Conservation (phyloP, 352 stramenopile genomes). For the Pythium myriotylum region DNA sequence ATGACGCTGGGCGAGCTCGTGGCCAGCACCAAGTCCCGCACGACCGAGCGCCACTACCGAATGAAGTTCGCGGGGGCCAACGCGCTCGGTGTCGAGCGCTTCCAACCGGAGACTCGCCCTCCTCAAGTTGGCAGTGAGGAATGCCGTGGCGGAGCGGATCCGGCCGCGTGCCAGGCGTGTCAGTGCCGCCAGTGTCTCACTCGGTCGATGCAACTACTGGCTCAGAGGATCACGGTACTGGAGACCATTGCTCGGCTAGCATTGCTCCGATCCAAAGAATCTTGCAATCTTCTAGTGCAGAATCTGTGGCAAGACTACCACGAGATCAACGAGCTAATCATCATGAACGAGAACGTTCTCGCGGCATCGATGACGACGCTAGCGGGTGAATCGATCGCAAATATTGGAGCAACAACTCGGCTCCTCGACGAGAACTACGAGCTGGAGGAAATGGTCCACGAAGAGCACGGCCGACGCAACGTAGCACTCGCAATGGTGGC, state of each 20-base stretch:
- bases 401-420: constrained; percentile 25
- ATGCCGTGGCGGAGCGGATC: not conserved
- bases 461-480: constrained; percentile 33
- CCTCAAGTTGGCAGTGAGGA: too few species aligned
- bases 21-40: too few species aligned
- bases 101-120: too few species aligned
- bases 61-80: too few species aligned
- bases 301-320: constrained; percentile 3
- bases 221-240: constrained; percentile 3
- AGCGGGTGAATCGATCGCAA: constrained; percentile 18
- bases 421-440: constrained; percentile 47
- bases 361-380: constrained; percentile 30
- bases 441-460: constrained; percentile 34
- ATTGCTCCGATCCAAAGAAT: too few species aligned
- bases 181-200: constrained; percentile 22
- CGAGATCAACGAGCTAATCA: constrained; percentile 9
- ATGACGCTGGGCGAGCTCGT: not conserved
- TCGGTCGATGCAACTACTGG: constrained; percentile 21
- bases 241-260: too few species aligned
- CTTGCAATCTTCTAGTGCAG: too few species aligned
- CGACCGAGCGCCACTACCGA: too few species aligned
- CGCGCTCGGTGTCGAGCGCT: too few species aligned
- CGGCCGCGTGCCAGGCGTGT: constrained; percentile 17
- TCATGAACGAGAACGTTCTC: constrained; percentile 38
- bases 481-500: constrained; percentile 40